Base-by-base conservation (phyloP, 78 protist genomes). In the Pelomyxa schiedti region DNA sequence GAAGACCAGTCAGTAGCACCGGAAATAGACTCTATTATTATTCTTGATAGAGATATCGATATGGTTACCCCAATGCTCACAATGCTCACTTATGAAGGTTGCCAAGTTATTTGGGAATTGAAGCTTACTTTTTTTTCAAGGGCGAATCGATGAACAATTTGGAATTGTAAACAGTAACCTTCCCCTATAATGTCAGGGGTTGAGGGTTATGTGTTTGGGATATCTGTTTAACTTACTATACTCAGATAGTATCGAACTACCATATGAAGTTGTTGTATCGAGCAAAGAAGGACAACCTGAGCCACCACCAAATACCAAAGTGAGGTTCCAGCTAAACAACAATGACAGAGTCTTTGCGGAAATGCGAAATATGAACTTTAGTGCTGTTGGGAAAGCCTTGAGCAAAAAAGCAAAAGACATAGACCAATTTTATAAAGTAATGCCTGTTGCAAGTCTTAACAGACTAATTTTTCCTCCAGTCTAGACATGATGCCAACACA, bases 11-110 rank as follows among this genome's bases (percentile, higher is more conserved):
- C 26, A 37, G 24, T 28, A 5, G 16, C 64, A 4, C 69, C 87
- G 7, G 89, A 79, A 37, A 87, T 94, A 6, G 95, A 77, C 28
- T 9, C 39, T 36, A 63, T 95, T 1, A 22, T 92, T 0, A 22
- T 95, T 9, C 37, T 95, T 52, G 98, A 95, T 63, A 80, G 98
- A 8, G 72, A 38, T 0, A 52, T 78, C 22, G 89, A 89, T 43
- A 26, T 74, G 29, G 36, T 90, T 4, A 82, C 90, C 36, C 89
- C 91, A 29, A 69, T 90, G 52, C 65, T 74, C 52, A 78, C 92
- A n/a, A 95, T 86, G 36, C 76, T 93, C 6, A 95, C 97, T 4
- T 95, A 93, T 47, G 98, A 94, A 66, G 98, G 98, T 1, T n/a
- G n/a, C n/a, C n/a, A n/a, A n/a, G n/a, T n/a, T n/a, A n/a, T n/a